Percentiles rank a stretch among this genome's conserved stretches.
phyloP scores from a whole-genome alignment of 2,329 filamentous ascomycete species.

The Aspergillus terreus region DNA sequence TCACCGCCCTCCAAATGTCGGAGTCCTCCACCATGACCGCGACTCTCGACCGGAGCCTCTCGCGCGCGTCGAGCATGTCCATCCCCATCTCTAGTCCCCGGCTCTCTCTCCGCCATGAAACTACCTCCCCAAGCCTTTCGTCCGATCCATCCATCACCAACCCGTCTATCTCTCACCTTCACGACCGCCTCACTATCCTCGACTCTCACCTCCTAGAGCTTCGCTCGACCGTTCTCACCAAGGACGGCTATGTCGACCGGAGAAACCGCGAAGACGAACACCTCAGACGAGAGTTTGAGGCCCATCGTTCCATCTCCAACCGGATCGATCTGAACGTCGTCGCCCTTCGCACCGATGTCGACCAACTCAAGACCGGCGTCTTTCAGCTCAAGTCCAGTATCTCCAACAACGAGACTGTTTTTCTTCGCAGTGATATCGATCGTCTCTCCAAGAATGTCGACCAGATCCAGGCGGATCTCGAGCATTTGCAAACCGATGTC shows the following conservation, averaged over 20 bases:
- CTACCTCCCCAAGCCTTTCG: constrained; percentile 27
- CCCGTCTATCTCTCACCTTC: constrained; percentile 29
- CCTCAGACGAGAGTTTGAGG: constrained; percentile 37
- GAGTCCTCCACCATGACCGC: constrained; percentile 25
- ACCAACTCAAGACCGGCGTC: constrained; percentile 33
- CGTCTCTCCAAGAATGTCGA: constrained; percentile 36
- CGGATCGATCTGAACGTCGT: constrained; percentile 35
- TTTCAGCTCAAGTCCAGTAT: constrained; percentile 33
- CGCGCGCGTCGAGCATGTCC: constrained; percentile 36
- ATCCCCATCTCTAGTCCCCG: constrained; percentile 34
- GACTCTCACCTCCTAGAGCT: constrained; percentile 37
- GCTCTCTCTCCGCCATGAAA: constrained; percentile 31
- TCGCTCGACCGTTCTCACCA: constrained; percentile 35
- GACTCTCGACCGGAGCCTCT: constrained; percentile 35
- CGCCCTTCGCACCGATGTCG: constrained; percentile 33
- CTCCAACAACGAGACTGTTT: constrained; percentile 30
- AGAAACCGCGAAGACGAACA: constrained; percentile 38
- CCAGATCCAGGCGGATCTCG: constrained; percentile 33
- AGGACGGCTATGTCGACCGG: constrained; percentile 37
- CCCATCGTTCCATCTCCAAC: constrained; percentile 29
- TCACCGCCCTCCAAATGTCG: constrained; percentile 1
- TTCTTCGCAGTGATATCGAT: constrained; percentile 34
- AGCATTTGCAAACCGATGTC: constrained; percentile 31
- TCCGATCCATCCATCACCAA: constrained; percentile 22
- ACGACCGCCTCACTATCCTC: constrained; percentile 37